Percentiles rank a stretch among this genome's conserved stretches.
phyloP scores from a whole-genome alignment of 2,329 filamentous ascomycete species.

The Pseudocercospora vitis region DNA sequence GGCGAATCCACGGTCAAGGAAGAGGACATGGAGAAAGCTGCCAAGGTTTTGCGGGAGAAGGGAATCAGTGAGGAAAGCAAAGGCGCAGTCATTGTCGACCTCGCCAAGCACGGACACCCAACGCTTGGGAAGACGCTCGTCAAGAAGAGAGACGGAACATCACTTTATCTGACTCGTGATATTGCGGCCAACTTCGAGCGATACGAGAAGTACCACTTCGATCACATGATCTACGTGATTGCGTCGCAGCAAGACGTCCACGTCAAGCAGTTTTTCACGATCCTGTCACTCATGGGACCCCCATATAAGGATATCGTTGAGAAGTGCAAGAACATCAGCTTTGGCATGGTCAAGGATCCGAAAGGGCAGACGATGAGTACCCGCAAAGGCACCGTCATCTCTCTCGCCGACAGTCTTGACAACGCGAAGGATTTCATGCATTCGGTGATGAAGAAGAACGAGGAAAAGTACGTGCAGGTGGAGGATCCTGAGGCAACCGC shows the following conservation, averaged over 20 bases:
- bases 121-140: slow-evolving; percentile 68
- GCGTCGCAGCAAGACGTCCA: slow-evolving; percentile 65
- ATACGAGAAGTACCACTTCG: slow-evolving; percentile 61
- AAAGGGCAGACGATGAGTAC: slow-evolving; percentile 60
- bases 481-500: slow-evolving; percentile 78
- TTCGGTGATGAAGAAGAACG: slow-evolving; percentile 90
- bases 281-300: slow-evolving; percentile 61
- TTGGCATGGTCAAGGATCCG: slow-evolving; percentile 59
- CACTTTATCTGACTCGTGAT: slow-evolving; percentile 68
- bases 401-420: slow-evolving; percentile 52
- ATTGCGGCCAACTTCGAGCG: slow-evolving; percentile 66
- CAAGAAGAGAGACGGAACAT: slow-evolving; percentile 66
- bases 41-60: slow-evolving; percentile 58
- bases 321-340: slow-evolving; percentile 64
- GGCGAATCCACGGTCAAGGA: slow-evolving; percentile 67
- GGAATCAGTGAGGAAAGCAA: slow-evolving; percentile 64
- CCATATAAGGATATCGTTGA: slow-evolving; percentile 56
- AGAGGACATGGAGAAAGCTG: slow-evolving; percentile 62
- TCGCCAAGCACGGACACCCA: slow-evolving; percentile 66
- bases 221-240: slow-evolving; percentile 69
- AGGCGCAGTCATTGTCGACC: slow-evolving; percentile 67
- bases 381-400: slow-evolving; percentile 55
- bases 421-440: slow-evolving; percentile 90
- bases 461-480: slow-evolving; percentile 86
- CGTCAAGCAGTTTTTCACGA: slow-evolving; percentile 65